Conservation (phyloP, 1,139 yeast species). For the Yamadazyma triangularis region DNA sequence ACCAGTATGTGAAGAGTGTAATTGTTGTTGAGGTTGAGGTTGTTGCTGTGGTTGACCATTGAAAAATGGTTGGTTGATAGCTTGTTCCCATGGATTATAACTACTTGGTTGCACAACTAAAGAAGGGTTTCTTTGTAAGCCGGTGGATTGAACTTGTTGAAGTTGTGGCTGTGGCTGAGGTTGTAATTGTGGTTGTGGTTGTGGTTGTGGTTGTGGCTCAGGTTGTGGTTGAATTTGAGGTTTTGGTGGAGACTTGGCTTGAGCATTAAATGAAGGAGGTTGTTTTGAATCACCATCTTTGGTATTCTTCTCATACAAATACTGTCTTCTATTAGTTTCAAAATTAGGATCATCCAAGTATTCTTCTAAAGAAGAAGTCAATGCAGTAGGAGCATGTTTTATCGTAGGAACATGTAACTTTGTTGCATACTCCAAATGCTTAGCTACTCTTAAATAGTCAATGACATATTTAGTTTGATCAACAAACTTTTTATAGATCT, state of each 20-base stretch:
- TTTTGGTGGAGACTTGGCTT: conserved; percentile 1
- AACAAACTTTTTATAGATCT: conserved; percentile 79
- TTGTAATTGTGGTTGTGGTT: conserved; percentile 6
- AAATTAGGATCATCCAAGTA: conserved; percentile 84
- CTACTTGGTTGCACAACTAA: conserved; percentile 41
- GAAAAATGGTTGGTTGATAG: conserved; percentile 5
- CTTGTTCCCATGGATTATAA: conserved; percentile 41
- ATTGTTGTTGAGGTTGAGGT: conserved; percentile 7
- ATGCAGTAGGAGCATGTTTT: conserved; percentile 94
- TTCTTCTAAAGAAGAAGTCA: conserved; percentile 84
- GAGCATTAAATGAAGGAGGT: too few species aligned
- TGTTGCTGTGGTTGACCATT: conserved; percentile 1
- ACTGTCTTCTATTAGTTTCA: conserved; percentile 74
- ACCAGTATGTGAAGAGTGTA: conserved; percentile 8
- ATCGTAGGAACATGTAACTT: conserved; percentile 92
- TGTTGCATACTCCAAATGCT: conserved; percentile 80
- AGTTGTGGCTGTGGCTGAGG: conserved; percentile 6
- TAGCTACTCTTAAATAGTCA: conserved; percentile 81
- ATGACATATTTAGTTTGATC: conserved; percentile 86
- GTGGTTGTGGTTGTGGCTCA: conserved; percentile 4
- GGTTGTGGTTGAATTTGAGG: not conserved
- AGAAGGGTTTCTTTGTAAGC: conserved; percentile 22
- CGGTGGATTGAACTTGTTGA: conserved; percentile 1
- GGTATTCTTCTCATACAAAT: conserved; percentile 52
- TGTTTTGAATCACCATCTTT: conserved; percentile 3